These are phyloP conservation scores for Penicillium capsulatum DNA, from an alignment of 2,329 filamentous ascomycete genomes.

Conservation along the genomic window DNA sequence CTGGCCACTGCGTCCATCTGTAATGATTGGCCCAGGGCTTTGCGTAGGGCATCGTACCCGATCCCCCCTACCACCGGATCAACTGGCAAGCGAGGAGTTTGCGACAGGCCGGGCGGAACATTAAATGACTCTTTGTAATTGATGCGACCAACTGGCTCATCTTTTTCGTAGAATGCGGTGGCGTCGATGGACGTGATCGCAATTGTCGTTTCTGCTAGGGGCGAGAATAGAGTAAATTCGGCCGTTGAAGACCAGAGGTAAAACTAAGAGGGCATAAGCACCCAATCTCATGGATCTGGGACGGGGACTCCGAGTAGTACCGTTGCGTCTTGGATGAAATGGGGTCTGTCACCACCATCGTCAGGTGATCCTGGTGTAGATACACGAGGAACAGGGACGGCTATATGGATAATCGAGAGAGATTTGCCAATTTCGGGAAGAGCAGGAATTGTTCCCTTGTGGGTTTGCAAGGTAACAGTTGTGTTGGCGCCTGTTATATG, in stretches of 20 bases:
- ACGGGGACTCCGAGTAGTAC: constrained; percentile 29
- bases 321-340: constrained; percentile 80
- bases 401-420: constrained; percentile 67
- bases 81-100: constrained; percentile 75
- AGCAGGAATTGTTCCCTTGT: constrained; percentile 67
- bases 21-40: constrained; percentile 74
- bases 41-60: constrained; percentile 75
- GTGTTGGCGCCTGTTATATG: constrained; percentile 65
- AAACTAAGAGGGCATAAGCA: constrained; percentile 39
- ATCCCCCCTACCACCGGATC: constrained; percentile 71
- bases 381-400: constrained; percentile 67
- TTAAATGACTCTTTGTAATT: constrained; percentile 69
- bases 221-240: constrained; percentile 76
- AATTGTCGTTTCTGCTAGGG: constrained; percentile 66
- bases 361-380: constrained; percentile 50
- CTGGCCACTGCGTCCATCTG: constrained; percentile 74
- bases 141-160: constrained; percentile 72
- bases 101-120: constrained; percentile 67
- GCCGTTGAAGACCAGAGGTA: constrained; percentile 84
- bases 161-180: constrained; percentile 78
- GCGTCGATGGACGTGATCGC: constrained; percentile 78
- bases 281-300: background rate
- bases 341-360: constrained; percentile 46
- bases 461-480: constrained; percentile 67
- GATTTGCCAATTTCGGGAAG: constrained; percentile 68